Percentiles rank a stretch among this genome's conserved stretches.
Evolutionary conservation across 2,329 filamentous ascomycete species (phyloP).

Genomic region (Penicillium polonicum): DNA sequence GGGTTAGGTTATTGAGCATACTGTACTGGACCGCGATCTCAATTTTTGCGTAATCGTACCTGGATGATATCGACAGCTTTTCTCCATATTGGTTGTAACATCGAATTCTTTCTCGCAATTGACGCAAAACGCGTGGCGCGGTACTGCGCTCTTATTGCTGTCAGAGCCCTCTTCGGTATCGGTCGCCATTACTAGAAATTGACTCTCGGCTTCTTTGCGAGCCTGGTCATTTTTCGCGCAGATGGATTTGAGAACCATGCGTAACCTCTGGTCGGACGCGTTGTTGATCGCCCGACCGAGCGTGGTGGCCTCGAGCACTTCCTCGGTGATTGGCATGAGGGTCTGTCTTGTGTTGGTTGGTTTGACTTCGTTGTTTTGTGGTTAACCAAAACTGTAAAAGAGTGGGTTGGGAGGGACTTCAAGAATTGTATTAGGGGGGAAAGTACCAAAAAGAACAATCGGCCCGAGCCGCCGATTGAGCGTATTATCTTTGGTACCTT

Average conservation of each 20-base stretch:
- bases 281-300: background rate
- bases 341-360: background rate
- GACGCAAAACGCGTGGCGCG: background rate
- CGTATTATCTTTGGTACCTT: too few species aligned
- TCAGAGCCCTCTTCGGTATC: background rate
- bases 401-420: background rate
- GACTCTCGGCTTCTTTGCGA: background rate
- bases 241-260: background rate
- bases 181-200: background rate
- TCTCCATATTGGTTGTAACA: background rate
- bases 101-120: background rate
- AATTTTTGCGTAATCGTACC: background rate
- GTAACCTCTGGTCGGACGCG: background rate
- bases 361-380: background rate
- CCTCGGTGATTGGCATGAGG: background rate
- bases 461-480: too few species aligned
- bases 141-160: background rate
- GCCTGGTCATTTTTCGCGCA: slow-evolving; percentile 1
- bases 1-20: background rate
- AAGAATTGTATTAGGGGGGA: background rate
- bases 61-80: background rate
- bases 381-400: background rate
- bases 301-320: background rate
- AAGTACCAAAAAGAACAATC: too few species aligned
- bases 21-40: background rate